Evolutionary conservation across 2,329 filamentous ascomycete species (phyloP).

Genomic region (Hypoxylon sp.): DNA sequence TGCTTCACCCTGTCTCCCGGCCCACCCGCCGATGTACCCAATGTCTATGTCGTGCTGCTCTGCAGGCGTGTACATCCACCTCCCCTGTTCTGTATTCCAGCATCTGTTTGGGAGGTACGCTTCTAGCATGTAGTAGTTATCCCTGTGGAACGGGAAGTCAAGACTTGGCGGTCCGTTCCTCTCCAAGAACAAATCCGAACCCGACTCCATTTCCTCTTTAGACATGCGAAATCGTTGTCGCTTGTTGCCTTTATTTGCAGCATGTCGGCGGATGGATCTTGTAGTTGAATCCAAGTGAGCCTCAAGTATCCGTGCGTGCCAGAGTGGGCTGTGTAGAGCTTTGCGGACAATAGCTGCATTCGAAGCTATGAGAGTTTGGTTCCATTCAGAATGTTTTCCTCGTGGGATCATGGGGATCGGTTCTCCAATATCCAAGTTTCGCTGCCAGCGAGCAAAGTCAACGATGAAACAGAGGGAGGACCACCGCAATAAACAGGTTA

Average conservation of each 20-base stretch:
- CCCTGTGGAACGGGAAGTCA: slow-evolving; percentile 69
- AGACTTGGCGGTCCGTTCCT: slow-evolving; percentile 65
- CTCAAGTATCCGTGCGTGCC: slow-evolving; percentile 65
- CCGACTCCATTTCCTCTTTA: slow-evolving; percentile 60
- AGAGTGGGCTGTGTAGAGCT: slow-evolving; percentile 63
- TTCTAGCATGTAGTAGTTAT: slow-evolving; percentile 72
- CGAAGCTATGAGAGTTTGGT: slow-evolving; percentile 59
- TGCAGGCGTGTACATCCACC: slow-evolving; percentile 65
- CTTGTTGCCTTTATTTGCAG: slow-evolving; percentile 64
- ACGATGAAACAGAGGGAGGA: slow-evolving; percentile 67
- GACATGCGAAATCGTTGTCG: slow-evolving; percentile 63
- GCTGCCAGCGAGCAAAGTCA: slow-evolving; percentile 71
- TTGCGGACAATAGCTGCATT: slow-evolving; percentile 62
- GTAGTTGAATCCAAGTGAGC: slow-evolving; percentile 63
- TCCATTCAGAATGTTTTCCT: slow-evolving; percentile 65
- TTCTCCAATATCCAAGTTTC: slow-evolving; percentile 63
- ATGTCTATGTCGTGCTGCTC: slow-evolving; percentile 59
- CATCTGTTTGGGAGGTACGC: slow-evolving; percentile 70
- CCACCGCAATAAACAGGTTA: slow-evolving; percentile 70
- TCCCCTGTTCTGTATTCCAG: slow-evolving; percentile 62
- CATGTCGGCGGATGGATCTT: slow-evolving; percentile 62
- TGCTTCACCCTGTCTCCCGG: slow-evolving; percentile 32
- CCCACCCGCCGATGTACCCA: slow-evolving; percentile 52
- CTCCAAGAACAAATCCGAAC: slow-evolving; percentile 66
- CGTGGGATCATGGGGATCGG: slow-evolving; percentile 67